Evolutionary conservation across 2,329 filamentous ascomycete genomes (phyloP).

Genomic region (Aspergillus fructus): DNA sequence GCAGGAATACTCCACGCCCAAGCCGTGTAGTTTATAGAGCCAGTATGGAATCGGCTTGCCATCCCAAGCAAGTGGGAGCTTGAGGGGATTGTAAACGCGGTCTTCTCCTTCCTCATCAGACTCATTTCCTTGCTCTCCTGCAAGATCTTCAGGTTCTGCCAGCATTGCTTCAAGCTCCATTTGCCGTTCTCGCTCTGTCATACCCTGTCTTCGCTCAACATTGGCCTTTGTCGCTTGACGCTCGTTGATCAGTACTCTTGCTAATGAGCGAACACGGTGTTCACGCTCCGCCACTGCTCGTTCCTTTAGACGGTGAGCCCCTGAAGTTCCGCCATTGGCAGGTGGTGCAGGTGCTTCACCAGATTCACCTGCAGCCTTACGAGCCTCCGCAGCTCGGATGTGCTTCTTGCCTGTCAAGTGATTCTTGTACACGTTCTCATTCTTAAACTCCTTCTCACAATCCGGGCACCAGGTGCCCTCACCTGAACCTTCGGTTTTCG

Average conservation of each 20-base stretch:
- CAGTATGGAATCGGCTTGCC: conserved; percentile 99
- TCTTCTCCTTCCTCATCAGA: conserved; percentile 78
- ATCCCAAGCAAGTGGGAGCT: conserved; percentile 94
- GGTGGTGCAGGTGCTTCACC: conserved; percentile 28
- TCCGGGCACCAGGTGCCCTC: conserved; percentile 85
- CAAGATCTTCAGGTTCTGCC: conserved; percentile 52
- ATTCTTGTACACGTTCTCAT: conserved; percentile 88
- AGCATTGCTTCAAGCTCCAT: conserved; percentile 90
- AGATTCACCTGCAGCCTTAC: conserved; percentile 48
- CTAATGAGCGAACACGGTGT: conserved; percentile 75
- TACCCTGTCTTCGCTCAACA: conserved; percentile 92
- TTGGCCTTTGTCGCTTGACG: conserved; percentile 88
- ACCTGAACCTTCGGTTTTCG: conserved; percentile 54
- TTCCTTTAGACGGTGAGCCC: conserved; percentile 68
- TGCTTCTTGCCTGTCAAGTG: conserved; percentile 93
- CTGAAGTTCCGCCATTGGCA: conserved; percentile 19
- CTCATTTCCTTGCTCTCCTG: conserved; percentile 45
- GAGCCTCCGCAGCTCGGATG: conserved; percentile 73
- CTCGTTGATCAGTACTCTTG: conserved; percentile 79
- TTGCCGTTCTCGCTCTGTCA: conserved; percentile 94
- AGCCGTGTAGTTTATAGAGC: conserved; percentile 94
- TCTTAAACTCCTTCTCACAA: conserved; percentile 93
- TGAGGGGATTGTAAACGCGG: conserved; percentile 94
- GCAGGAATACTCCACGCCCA: conserved; percentile 92
- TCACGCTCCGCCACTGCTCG: conserved; percentile 88